Conservation (phyloP, 2,329 filamentous ascomycete species). For the Trichoderma hamatum region DNA sequence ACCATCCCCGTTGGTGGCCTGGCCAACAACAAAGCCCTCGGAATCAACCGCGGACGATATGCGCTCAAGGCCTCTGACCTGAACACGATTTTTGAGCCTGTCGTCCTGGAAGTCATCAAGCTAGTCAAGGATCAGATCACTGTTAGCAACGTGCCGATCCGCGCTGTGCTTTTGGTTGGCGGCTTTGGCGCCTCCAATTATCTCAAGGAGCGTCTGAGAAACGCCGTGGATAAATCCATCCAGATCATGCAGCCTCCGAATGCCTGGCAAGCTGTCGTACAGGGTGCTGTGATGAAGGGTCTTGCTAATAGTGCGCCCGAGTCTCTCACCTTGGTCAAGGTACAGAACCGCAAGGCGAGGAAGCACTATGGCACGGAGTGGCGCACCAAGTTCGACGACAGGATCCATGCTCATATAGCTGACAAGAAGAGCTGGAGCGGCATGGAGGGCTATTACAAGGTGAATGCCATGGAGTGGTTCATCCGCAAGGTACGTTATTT, state of each 20-base stretch:
- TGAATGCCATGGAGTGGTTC: conserved; percentile 50
- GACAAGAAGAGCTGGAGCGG: conserved; percentile 43
- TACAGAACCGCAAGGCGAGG: conserved; percentile 47
- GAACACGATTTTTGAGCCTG: conserved; percentile 48
- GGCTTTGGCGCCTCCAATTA: conserved; percentile 52
- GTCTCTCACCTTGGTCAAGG: conserved; percentile 41
- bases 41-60: conserved; percentile 44
- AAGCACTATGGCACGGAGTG: conserved; percentile 49
- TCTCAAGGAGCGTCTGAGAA: conserved; percentile 46
- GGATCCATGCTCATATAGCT: conserved; percentile 37
- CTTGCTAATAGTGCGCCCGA: conserved; percentile 43
- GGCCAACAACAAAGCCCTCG: conserved; percentile 43
- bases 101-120: conserved; percentile 48
- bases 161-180: conserved; percentile 49
- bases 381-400: conserved; percentile 38
- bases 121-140: conserved; percentile 49
- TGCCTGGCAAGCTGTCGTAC: conserved; percentile 52
- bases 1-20: conserved; percentile 46
- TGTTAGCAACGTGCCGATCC: conserved; percentile 42
- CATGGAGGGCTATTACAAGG: conserved; percentile 43
- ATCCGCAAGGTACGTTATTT: conserved; percentile 40
- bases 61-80: conserved; percentile 45
- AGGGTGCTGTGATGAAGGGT: conserved; percentile 55
- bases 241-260: conserved; percentile 51
- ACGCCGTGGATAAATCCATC: conserved; percentile 40